A percentile compares a stretch with the other conserved stretches of the same genome.
phyloP scores from a whole-genome alignment of 306 rosid genomes.

The Dryas octopetala region DNA sequence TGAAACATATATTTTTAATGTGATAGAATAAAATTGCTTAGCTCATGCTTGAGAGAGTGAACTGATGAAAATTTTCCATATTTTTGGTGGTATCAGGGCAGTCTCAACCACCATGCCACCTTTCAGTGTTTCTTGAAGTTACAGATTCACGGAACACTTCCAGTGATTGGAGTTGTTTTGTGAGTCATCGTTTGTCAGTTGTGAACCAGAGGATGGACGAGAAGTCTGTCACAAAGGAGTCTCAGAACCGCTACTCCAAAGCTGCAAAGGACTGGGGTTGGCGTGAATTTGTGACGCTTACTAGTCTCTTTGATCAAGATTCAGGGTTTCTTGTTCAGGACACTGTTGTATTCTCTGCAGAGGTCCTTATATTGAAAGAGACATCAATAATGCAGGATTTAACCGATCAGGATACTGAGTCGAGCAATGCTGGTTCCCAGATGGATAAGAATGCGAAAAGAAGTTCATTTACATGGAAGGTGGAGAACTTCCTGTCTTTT shows the following conservation, averaged over 20 bases:
- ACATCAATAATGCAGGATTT: slow-evolving; percentile 86
- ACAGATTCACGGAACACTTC: slow-evolving; percentile 96
- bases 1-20: not conserved
- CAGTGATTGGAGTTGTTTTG: slow-evolving; percentile 99
- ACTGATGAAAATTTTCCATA: slow-evolving; percentile 46
- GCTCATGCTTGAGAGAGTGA: slow-evolving; percentile 24
- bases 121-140: slow-evolving; percentile 98
- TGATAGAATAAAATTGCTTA: slow-evolving; percentile 16
- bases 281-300: slow-evolving; percentile 99
- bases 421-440: slow-evolving; percentile 44
- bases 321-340: slow-evolving; percentile 97
- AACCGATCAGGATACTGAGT: slow-evolving; percentile 61
- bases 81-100: slow-evolving; percentile 82
- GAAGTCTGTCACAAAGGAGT: slow-evolving; percentile 96
- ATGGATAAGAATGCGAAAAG: slow-evolving; percentile 50
- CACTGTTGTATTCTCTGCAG: slow-evolving; percentile 94
- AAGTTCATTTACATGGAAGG: slow-evolving; percentile 98
- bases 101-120: slow-evolving; percentile 99
- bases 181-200: slow-evolving; percentile 91
- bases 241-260: slow-evolving; percentile 99
- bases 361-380: slow-evolving; percentile 96
- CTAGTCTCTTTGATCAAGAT: slow-evolving; percentile 99
- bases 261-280: slow-evolving; percentile 99
- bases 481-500: slow-evolving; percentile 93
- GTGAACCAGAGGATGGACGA: slow-evolving; percentile 92